These are phyloP conservation scores for Kurtzmaniella quercitrusa DNA, from an alignment of 1,139 yeast species.

Conservation along the genomic window DNA sequence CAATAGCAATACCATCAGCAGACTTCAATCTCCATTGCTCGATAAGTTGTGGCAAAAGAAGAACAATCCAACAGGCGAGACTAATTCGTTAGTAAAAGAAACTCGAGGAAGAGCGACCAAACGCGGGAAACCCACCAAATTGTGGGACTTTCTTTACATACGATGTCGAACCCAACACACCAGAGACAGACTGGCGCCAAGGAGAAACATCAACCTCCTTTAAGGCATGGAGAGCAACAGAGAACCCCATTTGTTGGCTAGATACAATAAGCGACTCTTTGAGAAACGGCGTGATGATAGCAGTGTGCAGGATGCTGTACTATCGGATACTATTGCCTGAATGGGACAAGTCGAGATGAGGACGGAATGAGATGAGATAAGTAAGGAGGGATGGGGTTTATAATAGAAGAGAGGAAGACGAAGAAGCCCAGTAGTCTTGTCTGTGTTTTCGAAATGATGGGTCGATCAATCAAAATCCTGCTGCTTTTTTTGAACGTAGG, in stretches of 20 bases:
- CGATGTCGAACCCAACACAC: constrained; percentile 65
- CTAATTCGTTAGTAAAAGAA: constrained; percentile 15
- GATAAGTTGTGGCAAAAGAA: constrained; percentile 71
- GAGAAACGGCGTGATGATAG: not conserved
- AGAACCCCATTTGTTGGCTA: not conserved
- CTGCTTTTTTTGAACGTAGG: no score
- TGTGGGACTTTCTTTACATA: constrained; percentile 24
- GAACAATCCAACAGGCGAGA: constrained; percentile 76
- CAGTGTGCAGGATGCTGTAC: not conserved
- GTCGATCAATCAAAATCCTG: no score
- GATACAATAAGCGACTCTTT: not conserved
- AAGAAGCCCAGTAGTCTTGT: no score
- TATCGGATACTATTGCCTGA: no score
- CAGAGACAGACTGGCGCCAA: constrained; percentile 28
- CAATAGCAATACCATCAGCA: constrained; percentile 74
- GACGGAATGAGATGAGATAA: no score
- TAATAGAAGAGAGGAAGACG: no score
- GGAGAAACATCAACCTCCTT: not conserved
- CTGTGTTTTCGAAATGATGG: no score
- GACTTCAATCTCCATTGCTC: constrained; percentile 79
- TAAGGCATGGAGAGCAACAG: not conserved
- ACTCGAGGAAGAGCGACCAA: no score
- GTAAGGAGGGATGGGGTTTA: no score
- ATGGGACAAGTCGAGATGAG: no score
- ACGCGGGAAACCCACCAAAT: no score